These are phyloP conservation scores for Neodidymelliopsis sp. DNA, from an alignment of 2,329 filamentous ascomycete genomes.

Conservation along the genomic window DNA sequence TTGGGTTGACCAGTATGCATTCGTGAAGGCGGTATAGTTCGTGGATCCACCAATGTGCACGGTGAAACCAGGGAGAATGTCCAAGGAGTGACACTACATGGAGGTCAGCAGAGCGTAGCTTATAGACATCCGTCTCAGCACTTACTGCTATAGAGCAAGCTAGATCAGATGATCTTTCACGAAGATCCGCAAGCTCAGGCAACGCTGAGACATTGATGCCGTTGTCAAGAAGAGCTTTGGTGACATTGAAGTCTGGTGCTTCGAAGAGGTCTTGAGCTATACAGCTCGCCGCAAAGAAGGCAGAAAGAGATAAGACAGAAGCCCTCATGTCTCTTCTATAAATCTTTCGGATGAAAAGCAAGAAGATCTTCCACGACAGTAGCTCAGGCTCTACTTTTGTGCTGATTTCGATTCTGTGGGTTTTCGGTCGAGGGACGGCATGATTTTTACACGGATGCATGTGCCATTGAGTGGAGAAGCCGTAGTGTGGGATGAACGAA, in stretches of 20 bases:
- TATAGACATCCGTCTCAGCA: background rate
- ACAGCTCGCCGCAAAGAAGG: background rate
- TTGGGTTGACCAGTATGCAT: slow-evolving; percentile 36
- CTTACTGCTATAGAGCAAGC: slow-evolving; percentile 34
- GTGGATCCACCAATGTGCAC: slow-evolving; percentile 23
- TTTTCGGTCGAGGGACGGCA: no score
- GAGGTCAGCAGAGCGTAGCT: background rate
- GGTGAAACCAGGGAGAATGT: slow-evolving; percentile 4
- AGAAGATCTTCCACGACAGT: no score
- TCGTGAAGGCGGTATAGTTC: slow-evolving; percentile 30
- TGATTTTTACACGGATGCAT: no score
- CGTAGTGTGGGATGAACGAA: no score
- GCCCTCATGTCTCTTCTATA: no score
- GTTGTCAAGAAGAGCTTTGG: slow-evolving; percentile 25
- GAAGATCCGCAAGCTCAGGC: slow-evolving; percentile 20
- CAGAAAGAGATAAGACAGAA: no score
- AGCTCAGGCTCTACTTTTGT: no score
- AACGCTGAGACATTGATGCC: slow-evolving; percentile 28
- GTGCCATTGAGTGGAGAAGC: no score
- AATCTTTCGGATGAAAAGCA: no score
- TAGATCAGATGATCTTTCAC: slow-evolving; percentile 9
- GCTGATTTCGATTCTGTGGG: no score
- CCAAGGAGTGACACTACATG: slow-evolving; percentile 25
- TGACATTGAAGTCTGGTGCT: slow-evolving; percentile 27
- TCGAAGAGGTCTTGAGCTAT: slow-evolving; percentile 19